Evolutionary conservation across 768 basidiomycete genomes (phyloP), one percentile per base, ranked within the genome.

Genomic region (Russula abietina): DNA sequence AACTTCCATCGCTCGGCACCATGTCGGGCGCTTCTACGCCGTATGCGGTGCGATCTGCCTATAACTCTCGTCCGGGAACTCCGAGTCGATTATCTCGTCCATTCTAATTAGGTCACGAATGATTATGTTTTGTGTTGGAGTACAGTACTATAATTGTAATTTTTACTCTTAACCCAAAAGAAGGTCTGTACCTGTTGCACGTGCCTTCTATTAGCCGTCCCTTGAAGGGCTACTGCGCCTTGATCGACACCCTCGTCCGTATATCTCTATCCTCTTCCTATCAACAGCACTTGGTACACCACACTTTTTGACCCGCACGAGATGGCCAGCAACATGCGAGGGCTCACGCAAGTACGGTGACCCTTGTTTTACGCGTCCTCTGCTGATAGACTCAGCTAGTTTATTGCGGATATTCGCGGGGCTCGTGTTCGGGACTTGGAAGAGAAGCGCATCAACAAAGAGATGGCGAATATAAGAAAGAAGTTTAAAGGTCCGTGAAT

Each of bases 401-500:
- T 98, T 81, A 99, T 99, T 74, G 95, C 96, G 73, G 97, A 99
- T 75, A 91, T 99, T 71, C 89, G 97, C 60, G 94, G 97, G 55
- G 96, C 96, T 55, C 81, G 96, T 61, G 95, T 98, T 24, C 85
- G 96, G 59, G 97, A 99, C 74, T 77, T 98, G 57, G 97, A 99
- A 73, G 96, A 98, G 81, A 98, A 98, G 77, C 80, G 97, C 59
- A 97, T 99, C 69, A 99, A 99, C 78, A 95, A 98, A 75, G 97
- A 99, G 77, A 98, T 99, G 97, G 97, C 97, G 0, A 98, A 99
- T 70, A 99, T 99, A 66, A 81, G 97, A 64, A 96, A 97, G 80
- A 93, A 96, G 75, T 98, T 99, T 81, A 98, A 98, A 82, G 93
- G 94, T 90, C 53, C 56, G 71, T 60, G 26, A 46, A 17, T 12